Evolutionary conservation across 2,329 filamentous ascomycete species (phyloP).

Genomic region (Zymoseptoria ardabiliae): DNA sequence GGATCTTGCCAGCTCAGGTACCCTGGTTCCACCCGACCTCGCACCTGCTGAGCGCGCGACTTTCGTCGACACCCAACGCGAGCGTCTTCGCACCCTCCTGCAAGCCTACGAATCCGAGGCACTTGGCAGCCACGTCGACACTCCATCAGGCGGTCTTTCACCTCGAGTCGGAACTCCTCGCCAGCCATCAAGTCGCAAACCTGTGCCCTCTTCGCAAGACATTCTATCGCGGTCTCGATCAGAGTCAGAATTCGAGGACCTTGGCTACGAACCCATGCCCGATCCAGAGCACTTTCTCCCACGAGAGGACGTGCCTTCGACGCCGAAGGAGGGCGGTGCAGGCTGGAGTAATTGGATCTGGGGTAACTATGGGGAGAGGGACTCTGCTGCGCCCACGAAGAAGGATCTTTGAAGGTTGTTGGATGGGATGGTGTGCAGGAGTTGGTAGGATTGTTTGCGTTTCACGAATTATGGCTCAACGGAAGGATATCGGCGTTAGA

Average conservation of each 20-base stretch:
- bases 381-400: slow-evolving; percentile 24
- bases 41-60: slow-evolving; percentile 60
- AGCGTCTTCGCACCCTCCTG: slow-evolving; percentile 66
- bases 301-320: slow-evolving; percentile 6
- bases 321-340: slow-evolving; percentile 7
- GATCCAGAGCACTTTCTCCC: slow-evolving; percentile 26
- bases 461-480: not conserved
- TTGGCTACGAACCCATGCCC: slow-evolving; percentile 32
- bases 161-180: slow-evolving; percentile 19
- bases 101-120: slow-evolving; percentile 75
- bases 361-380: slow-evolving; percentile 33
- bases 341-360: slow-evolving; percentile 33
- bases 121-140: slow-evolving; percentile 35
- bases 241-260: slow-evolving; percentile 73
- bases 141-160: slow-evolving; percentile 14
- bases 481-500: too few relatives aligned
- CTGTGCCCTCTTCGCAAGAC: slow-evolving; percentile 19
- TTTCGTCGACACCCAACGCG: slow-evolving; percentile 72
- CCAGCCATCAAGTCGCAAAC: slow-evolving; percentile 23
- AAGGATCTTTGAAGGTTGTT: slow-evolving; percentile 28
- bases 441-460: not conserved
- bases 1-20: slow-evolving; percentile 51
- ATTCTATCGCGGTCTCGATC: slow-evolving; percentile 70
- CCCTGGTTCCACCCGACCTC: slow-evolving; percentile 64
- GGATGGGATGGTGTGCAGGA: not conserved